These are phyloP conservation scores for Grigorovia yakushimaensis DNA, from an alignment of 805 yeast genomes.

Conservation along the genomic window DNA sequence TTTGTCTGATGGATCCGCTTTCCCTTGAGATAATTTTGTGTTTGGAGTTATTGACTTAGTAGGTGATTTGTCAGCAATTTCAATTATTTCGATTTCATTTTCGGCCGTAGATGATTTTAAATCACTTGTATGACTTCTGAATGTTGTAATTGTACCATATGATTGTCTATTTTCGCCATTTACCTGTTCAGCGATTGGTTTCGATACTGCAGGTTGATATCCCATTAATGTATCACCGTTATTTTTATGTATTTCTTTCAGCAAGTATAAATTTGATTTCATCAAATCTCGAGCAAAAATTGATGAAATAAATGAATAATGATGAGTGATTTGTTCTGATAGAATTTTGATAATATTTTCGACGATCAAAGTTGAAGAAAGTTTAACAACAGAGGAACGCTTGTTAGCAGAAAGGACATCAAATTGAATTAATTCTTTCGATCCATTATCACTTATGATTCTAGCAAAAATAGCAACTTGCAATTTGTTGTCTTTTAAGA, in stretches of 20 bases:
- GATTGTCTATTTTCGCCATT: conserved; percentile 17
- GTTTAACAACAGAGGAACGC: conserved; percentile 3
- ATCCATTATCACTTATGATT: conserved; percentile 26
- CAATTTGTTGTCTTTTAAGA: conserved; percentile 32
- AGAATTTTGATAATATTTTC: conserved; percentile 5
- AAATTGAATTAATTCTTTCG: conserved; percentile 10
- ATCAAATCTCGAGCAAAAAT: conserved; percentile 13
- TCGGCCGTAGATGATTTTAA: conserved; percentile 7
- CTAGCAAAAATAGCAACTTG: conserved; percentile 41
- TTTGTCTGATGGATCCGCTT: not conserved
- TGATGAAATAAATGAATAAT: conserved; percentile 21
- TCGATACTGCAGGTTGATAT: not conserved
- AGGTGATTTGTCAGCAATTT: not conserved
- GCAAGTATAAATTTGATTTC: conserved; percentile 14
- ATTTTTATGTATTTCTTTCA: conserved; percentile 6
- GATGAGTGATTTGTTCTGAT: conserved; percentile 11
- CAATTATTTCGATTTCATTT: not conserved
- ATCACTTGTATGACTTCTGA: conserved; percentile 24
- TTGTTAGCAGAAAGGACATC: conserved; percentile 9
- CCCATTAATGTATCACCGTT: not conserved
- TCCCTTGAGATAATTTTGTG: not conserved
- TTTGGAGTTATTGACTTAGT: not conserved
- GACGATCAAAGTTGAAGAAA: conserved; percentile 10
- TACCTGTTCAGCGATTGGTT: conserved; percentile 2
- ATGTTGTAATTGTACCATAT: conserved; percentile 26